These are phyloP conservation scores for Fusarium ambrosium DNA, from an alignment of 2,329 filamentous ascomycete genomes.

Conservation along the genomic window DNA sequence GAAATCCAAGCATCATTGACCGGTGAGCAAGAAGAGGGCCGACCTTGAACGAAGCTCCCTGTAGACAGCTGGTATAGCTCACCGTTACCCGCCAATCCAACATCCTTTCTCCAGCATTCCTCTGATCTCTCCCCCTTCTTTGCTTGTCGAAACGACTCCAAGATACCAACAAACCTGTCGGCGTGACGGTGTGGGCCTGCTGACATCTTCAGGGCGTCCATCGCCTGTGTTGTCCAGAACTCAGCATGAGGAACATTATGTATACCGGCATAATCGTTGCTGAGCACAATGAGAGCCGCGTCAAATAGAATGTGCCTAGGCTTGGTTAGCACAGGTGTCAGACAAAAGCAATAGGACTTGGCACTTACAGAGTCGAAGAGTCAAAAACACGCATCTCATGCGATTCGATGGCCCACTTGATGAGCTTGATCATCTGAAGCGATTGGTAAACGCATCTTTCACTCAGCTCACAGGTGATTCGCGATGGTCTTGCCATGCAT, in stretches of 20 bases:
- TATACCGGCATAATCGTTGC: constrained; percentile 68
- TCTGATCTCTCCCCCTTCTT: constrained; percentile 8
- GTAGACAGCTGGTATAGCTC: background rate
- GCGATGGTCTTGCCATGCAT: background rate
- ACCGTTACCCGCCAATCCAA: background rate
- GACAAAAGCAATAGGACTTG: background rate
- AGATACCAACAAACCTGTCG: constrained; percentile 62
- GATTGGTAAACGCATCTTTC: constrained; percentile 52
- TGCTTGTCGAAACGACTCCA: constrained; percentile 59
- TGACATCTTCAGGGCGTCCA: constrained; percentile 65
- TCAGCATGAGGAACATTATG: constrained; percentile 60
- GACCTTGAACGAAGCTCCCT: constrained; percentile 5
- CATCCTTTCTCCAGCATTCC: background rate
- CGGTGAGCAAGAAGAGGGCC: constrained; percentile 5
- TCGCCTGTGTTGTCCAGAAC: constrained; percentile 57
- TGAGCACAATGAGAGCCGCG: constrained; percentile 66
- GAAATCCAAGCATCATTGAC: background rate
- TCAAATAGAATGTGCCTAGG: constrained; percentile 69
- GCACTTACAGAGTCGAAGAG: constrained; percentile 68
- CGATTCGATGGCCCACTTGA: constrained; percentile 59
- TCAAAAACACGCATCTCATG: constrained; percentile 65
- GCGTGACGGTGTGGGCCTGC: constrained; percentile 64
- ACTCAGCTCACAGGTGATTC: constrained; percentile 56
- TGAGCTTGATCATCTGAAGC: constrained; percentile 61
- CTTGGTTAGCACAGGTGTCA: background rate